phyloP scores from a whole-genome alignment of 2,329 filamentous ascomycete species.

The Sporothrix euskadiensis region DNA sequence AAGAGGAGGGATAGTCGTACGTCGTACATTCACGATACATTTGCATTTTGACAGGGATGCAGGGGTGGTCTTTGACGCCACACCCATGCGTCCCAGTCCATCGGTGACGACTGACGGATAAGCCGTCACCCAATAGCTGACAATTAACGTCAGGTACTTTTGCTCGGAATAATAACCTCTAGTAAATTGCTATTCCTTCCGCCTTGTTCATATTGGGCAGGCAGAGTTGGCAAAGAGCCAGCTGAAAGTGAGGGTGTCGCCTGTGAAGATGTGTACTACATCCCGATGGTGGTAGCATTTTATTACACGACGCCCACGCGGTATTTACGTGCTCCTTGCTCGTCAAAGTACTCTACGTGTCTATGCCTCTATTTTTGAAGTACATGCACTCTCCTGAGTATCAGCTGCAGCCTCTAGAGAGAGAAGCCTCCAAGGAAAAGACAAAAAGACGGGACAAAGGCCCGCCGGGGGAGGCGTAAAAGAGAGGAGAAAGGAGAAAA shows the following conservation, averaged over 20 bases:
- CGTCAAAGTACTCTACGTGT: neutral
- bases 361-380: neutral
- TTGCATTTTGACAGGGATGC: conserved; percentile 6
- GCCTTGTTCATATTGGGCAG: conserved; percentile 2
- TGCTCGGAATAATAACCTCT: neutral
- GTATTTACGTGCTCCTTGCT: neutral
- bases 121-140: neutral
- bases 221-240: neutral
- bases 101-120: neutral
- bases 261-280: neutral
- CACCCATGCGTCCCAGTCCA: neutral
- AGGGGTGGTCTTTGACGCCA: conserved; percentile 1
- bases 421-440: neutral
- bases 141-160: neutral
- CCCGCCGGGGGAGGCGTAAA: neutral
- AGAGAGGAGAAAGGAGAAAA: neutral
- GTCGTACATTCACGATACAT: neutral
- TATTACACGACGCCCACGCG: neutral
- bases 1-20: neutral
- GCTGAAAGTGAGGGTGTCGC: neutral
- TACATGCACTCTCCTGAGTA: neutral
- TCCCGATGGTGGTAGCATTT: neutral
- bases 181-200: neutral
- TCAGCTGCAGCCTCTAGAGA: neutral
- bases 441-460: neutral